Evolutionary conservation across 78 protist species (phyloP), one percentile per base, ranked within the genome.

Genomic region (Dictyostelium citrinum): DNA sequence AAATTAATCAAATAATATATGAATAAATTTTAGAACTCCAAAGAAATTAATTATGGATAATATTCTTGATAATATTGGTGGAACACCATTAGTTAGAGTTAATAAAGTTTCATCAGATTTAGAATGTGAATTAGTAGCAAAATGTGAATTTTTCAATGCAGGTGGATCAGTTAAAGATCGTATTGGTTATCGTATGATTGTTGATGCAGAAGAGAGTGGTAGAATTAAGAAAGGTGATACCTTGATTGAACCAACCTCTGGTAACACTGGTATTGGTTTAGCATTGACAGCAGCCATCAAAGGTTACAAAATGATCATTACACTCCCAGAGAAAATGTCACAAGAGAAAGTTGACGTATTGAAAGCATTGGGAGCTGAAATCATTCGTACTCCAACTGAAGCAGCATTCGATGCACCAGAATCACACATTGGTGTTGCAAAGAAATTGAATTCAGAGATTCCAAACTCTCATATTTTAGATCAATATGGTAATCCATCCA

Each of bases 201-300:
- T 80, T 35, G 99, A 98, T 81, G 98, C 99, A 0, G 98, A 96
- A 91, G 67, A 71, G 46, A 75, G 70, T 27, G 99, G 99, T 16
- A 45, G 93, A 31, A 96, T 98, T 81, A 74, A 78, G 76, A 95
- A 96, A 20, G 99, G 99, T 29, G 98, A 96, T 90, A 97, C 98
- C 1, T 55, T 99, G 67, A 97, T 98, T 76, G 99, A 99, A 95
- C 99, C 99, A 79, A 99, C 99, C 2, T 97, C 98, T 0, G 99
- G 99, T 33, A 99, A 99, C 96, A 99, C 99, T 20, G 99, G 99
- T 70, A 97, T 99, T 61, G 99, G 99, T 55, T 95, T 99, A 51
- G 99, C 99, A 6, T 84, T 99, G 41, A 96, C 98, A 27, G 97
- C 98, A 14, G 99, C 99, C 84, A 82, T 97, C 64, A 96, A 96